Evolutionary conservation across 768 basidiomycete genomes (phyloP).

Genomic region (Lactifluus hygrophoroides): DNA sequence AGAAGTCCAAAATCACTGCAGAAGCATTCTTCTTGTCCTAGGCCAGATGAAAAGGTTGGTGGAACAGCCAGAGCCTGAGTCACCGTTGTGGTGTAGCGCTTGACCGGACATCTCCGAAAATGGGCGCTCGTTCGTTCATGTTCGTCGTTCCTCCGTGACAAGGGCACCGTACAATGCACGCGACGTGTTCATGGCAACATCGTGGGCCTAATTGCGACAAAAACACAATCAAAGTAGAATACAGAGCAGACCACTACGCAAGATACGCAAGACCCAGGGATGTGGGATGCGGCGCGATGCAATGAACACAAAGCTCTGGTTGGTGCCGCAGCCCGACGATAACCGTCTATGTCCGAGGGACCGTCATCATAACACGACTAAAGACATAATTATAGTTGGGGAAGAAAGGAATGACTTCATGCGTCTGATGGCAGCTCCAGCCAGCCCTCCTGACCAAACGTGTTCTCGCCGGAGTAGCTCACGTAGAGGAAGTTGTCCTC

Average conservation of each 20-base stretch:
- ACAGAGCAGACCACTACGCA: constrained; percentile 13
- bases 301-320: background rate
- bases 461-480: constrained; percentile 97
- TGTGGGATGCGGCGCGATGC: background rate
- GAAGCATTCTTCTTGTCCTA: too few species aligned
- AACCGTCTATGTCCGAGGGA: constrained; percentile 10
- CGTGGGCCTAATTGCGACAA: constrained; percentile 3
- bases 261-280: constrained; percentile 16
- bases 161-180: background rate
- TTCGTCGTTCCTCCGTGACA: too few species aligned
- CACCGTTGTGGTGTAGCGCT: too few species aligned
- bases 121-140: too few species aligned
- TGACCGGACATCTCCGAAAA: background rate
- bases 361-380: constrained; percentile 9
- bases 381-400: constrained; percentile 16
- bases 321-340: background rate
- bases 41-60: too few species aligned
- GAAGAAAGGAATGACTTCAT: constrained; percentile 4
- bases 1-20: too few species aligned
- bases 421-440: constrained; percentile 18
- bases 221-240: constrained; percentile 15
- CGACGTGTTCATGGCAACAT: background rate
- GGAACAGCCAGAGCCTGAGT: too few species aligned
- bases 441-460: constrained; percentile 49
- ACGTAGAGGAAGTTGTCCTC: constrained; percentile 99